phyloP scores from a whole-genome alignment of 305 asterid species.

The Fraxinus xanthoxyloides region DNA sequence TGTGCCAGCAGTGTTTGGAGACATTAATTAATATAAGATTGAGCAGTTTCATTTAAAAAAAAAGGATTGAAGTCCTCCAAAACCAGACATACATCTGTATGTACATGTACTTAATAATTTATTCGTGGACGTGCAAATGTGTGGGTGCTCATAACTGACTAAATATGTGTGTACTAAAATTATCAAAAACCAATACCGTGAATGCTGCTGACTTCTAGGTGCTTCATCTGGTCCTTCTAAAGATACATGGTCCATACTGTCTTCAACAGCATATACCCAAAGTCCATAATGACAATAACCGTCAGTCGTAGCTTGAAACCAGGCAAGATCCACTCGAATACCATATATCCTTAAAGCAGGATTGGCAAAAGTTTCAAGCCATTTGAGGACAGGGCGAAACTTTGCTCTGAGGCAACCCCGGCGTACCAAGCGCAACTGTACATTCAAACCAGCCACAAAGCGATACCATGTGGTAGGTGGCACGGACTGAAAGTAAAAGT shows the following conservation, averaged over 20 bases:
- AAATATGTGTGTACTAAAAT: not conserved
- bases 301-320: conserved; percentile 71
- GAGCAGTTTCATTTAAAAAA: not conserved
- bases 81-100: not conserved
- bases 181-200: conserved; percentile 49
- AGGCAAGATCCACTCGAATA: conserved; percentile 77
- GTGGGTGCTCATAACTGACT: not conserved
- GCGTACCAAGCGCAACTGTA: conserved; percentile 86
- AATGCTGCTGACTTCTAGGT: conserved; percentile 43
- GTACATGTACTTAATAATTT: not conserved
- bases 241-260: conserved; percentile 39
- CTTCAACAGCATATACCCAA: conserved; percentile 62
- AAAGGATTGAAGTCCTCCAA: not conserved
- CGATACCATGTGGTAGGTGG: conserved; percentile 98
- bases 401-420: conserved; percentile 72
- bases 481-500: conserved; percentile 58
- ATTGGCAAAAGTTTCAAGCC: conserved; percentile 84
- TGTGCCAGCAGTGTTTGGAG: not conserved
- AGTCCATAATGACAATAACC: conserved; percentile 82
- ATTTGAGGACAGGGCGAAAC: conserved; percentile 67
- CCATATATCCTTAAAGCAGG: conserved; percentile 72
- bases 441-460: conserved; percentile 95
- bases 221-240: conserved; percentile 47
- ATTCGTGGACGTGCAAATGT: not conserved
- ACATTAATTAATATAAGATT: not conserved